Evolutionary conservation across 345 rosid species (phyloP).

Genomic region (Pseudoturritis turrita): DNA sequence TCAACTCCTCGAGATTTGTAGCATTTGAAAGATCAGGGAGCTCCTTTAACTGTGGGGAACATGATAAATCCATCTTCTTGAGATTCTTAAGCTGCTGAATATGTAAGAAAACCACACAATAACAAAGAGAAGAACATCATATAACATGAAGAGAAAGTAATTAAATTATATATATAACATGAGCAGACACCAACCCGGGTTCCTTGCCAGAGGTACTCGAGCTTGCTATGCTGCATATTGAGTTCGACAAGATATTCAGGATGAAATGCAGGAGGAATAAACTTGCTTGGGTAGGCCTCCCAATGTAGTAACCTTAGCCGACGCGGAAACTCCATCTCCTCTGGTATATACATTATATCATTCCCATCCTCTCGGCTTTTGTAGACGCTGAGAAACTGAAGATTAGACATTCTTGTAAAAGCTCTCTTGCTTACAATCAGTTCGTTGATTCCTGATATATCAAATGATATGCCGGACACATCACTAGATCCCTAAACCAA

Average conservation of each 20-base stretch:
- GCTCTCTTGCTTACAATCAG: not conserved
- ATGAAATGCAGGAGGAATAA: conserved; percentile 12
- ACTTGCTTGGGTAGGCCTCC: conserved; percentile 18
- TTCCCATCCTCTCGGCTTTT: not conserved
- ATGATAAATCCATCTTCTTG: not conserved
- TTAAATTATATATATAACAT: not conserved
- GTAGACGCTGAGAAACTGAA: conserved; percentile 16
- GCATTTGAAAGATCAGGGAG: no score
- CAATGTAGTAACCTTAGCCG: conserved; percentile 13
- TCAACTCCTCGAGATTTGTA: no score
- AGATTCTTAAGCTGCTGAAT: not conserved
- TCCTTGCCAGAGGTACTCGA: conserved; percentile 26
- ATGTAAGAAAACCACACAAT: not conserved
- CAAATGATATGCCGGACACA: conserved; percentile 18
- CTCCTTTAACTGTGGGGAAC: not conserved
- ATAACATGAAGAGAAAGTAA: not conserved
- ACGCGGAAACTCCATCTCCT: conserved; percentile 3
- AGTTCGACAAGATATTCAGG: conserved; percentile 15
- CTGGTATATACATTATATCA: not conserved
- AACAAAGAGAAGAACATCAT: not conserved
- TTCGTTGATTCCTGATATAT: not conserved
- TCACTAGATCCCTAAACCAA: conserved; percentile 19
- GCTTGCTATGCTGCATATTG: not conserved
- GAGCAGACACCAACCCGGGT: conserved; percentile 16
- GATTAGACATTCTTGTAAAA: conserved; percentile 22